Base-by-base conservation (phyloP, 371 early-diverging fungal genomes). In the Scutellospora calospora region DNA sequence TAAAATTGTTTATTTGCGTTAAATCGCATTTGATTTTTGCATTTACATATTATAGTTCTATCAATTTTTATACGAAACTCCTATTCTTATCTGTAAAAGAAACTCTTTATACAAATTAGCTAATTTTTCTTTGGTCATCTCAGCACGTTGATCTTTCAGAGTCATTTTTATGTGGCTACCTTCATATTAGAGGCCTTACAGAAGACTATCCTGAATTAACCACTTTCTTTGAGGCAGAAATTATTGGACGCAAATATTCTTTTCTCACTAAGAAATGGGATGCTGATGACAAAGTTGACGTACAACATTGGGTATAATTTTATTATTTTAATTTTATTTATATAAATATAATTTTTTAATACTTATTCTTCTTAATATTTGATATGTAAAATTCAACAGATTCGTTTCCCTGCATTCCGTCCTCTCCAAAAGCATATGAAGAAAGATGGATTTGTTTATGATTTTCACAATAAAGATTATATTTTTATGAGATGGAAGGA, bases 401-500 rank as follows among this genome's bases (percentile, higher is more conserved):
- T 59, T 11, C 86, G 87, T 45, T 94, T 95, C 82, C 85, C 93
- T 41, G 90, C 93, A 5, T 96, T 95, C 82, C 83, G 85, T 49
- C 89, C 89, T 80, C 85, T 84, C 88, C 83, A 85, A 57, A 84
- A 89, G n/a, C 82, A 79, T 1, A 95, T 97, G 83, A 93, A 94
- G 79, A 66, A 91, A 45, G 93, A 95, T 76, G 88, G 85, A 27
- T 93, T 93, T 83, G 83, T 83, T 11, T 94, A 93, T 81, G 93
- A 95, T 85, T 93, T 91, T 71, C 80, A 85, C 33, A 88, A 91
- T 81, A 87, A 88, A 55, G 94, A 96, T 80, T 91, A 90, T 80
- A 86, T 98, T 33, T 98, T 95, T 84, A 98, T 98, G 98, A 91
- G 98, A 45, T 97, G 98, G 98, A 98, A 97, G 90, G 98, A 98